Conservation (phyloP, 2,329 filamentous ascomycete genomes). For the Apiospora phragmitis region DNA sequence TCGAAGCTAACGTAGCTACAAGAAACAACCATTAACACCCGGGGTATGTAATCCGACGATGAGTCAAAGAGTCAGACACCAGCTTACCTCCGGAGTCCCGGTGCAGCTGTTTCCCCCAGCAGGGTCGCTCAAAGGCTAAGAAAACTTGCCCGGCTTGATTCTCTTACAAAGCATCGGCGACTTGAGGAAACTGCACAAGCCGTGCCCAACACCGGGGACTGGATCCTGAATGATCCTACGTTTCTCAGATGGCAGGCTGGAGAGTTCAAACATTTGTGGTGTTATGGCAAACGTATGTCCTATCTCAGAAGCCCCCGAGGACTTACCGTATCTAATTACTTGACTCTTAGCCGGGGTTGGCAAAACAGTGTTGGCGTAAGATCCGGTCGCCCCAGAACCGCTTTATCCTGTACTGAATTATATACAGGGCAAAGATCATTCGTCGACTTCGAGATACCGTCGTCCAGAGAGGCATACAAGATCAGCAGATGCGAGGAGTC, state of each 20-base stretch:
- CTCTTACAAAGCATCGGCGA: background rate
- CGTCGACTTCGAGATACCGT: background rate
- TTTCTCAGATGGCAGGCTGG: background rate
- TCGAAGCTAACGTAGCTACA: background rate
- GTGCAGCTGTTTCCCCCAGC: background rate
- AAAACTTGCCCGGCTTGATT: background rate
- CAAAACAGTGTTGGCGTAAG: background rate
- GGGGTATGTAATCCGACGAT: background rate
- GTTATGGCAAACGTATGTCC: background rate
- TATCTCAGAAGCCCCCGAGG: too few relatives aligned
- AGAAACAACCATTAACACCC: background rate
- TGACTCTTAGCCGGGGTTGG: background rate
- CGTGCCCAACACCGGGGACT: background rate
- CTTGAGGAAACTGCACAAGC: background rate
- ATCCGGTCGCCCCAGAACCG: too few relatives aligned
- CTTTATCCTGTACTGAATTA: background rate
- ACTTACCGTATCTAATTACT: background rate
- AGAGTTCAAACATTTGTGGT: background rate
- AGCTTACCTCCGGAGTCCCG: background rate
- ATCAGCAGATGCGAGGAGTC: background rate
- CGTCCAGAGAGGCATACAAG: background rate
- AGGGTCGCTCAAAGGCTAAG: background rate
- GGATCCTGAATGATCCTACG: background rate
- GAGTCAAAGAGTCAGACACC: background rate
- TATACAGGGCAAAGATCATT: background rate